These are phyloP conservation scores for Cicer arietinum DNA, from an alignment of 306 rosid genomes.

Conservation along the genomic window DNA sequence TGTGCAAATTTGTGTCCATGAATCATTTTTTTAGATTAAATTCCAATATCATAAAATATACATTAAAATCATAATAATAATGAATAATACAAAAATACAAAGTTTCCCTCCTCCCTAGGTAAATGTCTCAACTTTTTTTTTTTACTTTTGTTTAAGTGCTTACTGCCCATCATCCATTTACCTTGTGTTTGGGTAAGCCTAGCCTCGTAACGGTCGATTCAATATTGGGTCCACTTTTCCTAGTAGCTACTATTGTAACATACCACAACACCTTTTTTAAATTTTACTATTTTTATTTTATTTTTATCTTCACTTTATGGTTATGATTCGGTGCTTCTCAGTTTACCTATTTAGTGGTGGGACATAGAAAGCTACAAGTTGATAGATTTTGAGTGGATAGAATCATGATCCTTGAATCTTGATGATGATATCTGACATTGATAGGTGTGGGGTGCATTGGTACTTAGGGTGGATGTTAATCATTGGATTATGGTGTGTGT, in stretches of 20 bases:
- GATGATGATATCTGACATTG: slow-evolving; percentile 6
- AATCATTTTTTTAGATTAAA: no score
- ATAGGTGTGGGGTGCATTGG: slow-evolving; percentile 24
- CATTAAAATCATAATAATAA: not conserved
- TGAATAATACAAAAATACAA: not conserved
- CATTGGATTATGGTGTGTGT: slow-evolving; percentile 32
- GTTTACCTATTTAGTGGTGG: slow-evolving; percentile 14
- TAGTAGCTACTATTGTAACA: not conserved
- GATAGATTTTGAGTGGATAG: not conserved
- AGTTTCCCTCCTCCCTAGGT: slow-evolving; percentile 42
- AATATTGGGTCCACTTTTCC: slow-evolving; percentile 48
- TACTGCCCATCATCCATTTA: slow-evolving; percentile 44
- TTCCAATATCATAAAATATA: no score
- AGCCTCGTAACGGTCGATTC: slow-evolving; percentile 59
- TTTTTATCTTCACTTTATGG: not conserved
- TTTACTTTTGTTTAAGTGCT: not conserved
- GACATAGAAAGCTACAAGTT: not conserved
- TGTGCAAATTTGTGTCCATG: no score
- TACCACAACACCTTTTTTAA: not conserved
- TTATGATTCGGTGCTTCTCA: slow-evolving; percentile 35
- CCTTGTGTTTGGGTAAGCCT: slow-evolving; percentile 36
- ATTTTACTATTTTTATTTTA: not conserved
- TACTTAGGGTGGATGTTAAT: slow-evolving; percentile 11
- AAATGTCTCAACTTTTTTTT: slow-evolving; percentile 36
- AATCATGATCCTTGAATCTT: not conserved